Conservation (phyloP, 75 land plant genomes). For the Cupressus sempervirens region DNA sequence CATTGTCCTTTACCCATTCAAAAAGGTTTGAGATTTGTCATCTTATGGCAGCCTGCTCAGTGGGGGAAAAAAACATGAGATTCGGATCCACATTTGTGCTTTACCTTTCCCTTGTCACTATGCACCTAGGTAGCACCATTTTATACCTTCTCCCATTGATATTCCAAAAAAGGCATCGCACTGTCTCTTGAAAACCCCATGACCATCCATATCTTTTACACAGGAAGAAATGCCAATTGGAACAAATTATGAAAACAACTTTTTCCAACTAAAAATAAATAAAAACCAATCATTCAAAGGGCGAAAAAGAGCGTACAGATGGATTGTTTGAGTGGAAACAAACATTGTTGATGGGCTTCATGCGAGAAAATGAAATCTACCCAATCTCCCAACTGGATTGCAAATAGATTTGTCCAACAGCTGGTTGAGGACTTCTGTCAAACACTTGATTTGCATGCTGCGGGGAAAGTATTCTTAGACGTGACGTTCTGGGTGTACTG, state of each 20-base stretch:
- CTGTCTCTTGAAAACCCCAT: background rate
- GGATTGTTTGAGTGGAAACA: background rate
- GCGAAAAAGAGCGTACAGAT: background rate
- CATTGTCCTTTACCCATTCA: background rate
- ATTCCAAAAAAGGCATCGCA: background rate
- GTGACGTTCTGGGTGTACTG: background rate
- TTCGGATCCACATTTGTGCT: background rate
- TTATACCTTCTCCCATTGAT: background rate
- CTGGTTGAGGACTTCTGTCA: background rate
- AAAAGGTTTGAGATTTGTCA: background rate
- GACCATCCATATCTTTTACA: background rate
- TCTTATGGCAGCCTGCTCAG: background rate
- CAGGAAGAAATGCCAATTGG: background rate
- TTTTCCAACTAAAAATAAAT: background rate
- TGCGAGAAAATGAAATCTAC: background rate
- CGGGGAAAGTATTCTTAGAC: background rate
- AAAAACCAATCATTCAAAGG: background rate
- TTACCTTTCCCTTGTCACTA: background rate
- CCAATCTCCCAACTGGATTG: background rate
- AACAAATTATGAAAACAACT: background rate
- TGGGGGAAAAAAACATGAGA: background rate
- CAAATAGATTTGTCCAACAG: background rate
- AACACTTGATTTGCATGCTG: background rate
- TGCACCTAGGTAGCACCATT: background rate
- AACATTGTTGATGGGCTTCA: background rate